These are phyloP conservation scores for Lachnellula willkommii DNA, from an alignment of 2,329 filamentous ascomycete genomes.

Conservation along the genomic window DNA sequence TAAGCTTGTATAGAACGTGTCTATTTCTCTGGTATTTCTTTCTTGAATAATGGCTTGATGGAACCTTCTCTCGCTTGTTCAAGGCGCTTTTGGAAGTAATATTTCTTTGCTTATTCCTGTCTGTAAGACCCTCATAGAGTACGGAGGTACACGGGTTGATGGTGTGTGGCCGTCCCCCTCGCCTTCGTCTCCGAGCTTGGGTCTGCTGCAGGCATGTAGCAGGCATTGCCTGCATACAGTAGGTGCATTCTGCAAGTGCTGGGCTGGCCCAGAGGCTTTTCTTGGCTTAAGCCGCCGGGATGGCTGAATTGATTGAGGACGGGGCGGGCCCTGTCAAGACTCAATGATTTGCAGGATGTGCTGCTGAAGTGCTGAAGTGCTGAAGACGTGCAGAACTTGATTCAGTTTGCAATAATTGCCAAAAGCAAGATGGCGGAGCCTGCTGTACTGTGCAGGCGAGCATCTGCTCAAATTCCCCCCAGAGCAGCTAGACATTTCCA, in stretches of 20 bases:
- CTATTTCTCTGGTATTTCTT: too few species aligned
- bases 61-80: too few species aligned
- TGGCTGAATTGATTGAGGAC: constrained; percentile 6
- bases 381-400: background rate
- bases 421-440: too few species aligned
- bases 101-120: too few species aligned
- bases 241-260: constrained; percentile 9
- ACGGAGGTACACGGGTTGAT: background rate
- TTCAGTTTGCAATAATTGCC: too few species aligned
- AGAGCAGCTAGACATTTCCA: too few species aligned
- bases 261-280: constrained; percentile 16
- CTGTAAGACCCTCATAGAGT: background rate
- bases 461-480: too few species aligned
- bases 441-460: too few species aligned
- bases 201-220: background rate
- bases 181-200: background rate
- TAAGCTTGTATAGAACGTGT: too few species aligned
- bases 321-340: too few species aligned
- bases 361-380: background rate
- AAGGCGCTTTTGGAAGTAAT: too few species aligned
- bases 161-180: background rate
- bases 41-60: too few species aligned
- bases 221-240: constrained; percentile 2
- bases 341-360: constrained; percentile 4
- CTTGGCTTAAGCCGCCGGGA: constrained; percentile 13